Base-by-base conservation (phyloP, 192 early-diverging fungal species). In the Diversispora epigaea region DNA sequence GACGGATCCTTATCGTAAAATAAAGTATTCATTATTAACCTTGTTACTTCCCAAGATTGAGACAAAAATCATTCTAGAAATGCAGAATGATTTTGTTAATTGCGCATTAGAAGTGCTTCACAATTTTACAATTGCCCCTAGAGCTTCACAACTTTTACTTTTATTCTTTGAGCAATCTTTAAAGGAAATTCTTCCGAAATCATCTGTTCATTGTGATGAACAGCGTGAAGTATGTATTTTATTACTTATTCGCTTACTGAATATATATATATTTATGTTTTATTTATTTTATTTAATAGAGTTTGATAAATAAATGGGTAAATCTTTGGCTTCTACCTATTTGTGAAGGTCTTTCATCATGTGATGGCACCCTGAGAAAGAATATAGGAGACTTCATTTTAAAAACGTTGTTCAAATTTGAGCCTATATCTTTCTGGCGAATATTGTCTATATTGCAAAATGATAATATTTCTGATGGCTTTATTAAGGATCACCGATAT, bases 1-100 rank as follows among this genome's bases (percentile, higher is more conserved):
- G n/a, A 89, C 91, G 77, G 92, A 93, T 73, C 89, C 91, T 83
- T 89, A 91, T 68, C 86, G 92, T 32, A 93, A 91, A 75, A 91
- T 91, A 9, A 96, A 95, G 77, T 92, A 95, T 78, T 85, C 93
- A 70, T 85, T 96, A 39, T 76, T 96, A 32, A 84, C 88, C 0
- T 85, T 91, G 45, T 67, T 92, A 60, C 81, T 90, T 0, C 74
- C 81, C 4, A 84, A 84, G 67, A 75, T 91, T 4, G 61, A 82
- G 0, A 84, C 91, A 17, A 68, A 83, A 12, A 82, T 77, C 11
- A 82, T 94, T 63, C 76, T 93, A 12, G 19, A 41, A 0, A 68
- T 86, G 9, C 88, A 89, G 57, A 83, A 88, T 1, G 89, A 94
- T 47, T 81, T 91, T 32, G 76, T 96, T 49, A 69, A 71, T 4